Base-by-base conservation (phyloP, 108 stramenopile species). In the Cylindrotheca closterium region DNA sequence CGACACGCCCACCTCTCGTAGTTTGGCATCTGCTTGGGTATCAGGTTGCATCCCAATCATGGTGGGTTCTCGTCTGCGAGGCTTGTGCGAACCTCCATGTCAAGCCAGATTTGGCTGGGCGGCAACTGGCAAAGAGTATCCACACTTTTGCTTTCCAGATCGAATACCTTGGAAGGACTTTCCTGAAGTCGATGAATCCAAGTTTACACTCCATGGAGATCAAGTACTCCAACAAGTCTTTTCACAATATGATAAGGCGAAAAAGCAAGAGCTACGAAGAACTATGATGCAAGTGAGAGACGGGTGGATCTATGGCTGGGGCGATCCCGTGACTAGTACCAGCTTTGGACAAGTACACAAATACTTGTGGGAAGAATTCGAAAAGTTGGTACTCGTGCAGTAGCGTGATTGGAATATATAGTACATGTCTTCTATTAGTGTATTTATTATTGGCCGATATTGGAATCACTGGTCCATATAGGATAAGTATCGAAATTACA, bases 251-350 rank as follows among this genome's bases (percentile, higher is more conserved):
- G 58, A 59, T 29, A 30, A n/a, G 4, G 21, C 10, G 4, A 48
- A 66, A 32, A 76, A 63, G 58, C 31, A 33, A 21, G 5, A 45
- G 0, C 27, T 68, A 7, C 50, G 55, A 42, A 30, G 37, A 4
- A 67, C 65, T 31, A 67, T 78, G 76, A 3, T 61, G 18, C 15
- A 55, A 25, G 54, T 45, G 4, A 57, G 51, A 24, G 18, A 62
- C 19, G 79, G 71, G 8, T 88, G 73, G 74, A 79, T 88, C 0
- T 80, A 80, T 47, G 79, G 79, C 17, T 68, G 51, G 52, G 79
- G 79, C 19, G 73, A 85, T 74, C 83, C 81, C n/a, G 71, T 71
- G 17, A 70, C 67, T 28, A 66, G 77, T 5, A 60, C 57, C 33
- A 50, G 58, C 21, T 80, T 80, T 58, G 79, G 79, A 10, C 37